A percentile compares a stretch with the other conserved stretches of the same genome.
These are phyloP conservation scores for Protostelium mycophagum DNA, from an alignment of 78 protist genomes.

Conservation along the genomic window DNA sequence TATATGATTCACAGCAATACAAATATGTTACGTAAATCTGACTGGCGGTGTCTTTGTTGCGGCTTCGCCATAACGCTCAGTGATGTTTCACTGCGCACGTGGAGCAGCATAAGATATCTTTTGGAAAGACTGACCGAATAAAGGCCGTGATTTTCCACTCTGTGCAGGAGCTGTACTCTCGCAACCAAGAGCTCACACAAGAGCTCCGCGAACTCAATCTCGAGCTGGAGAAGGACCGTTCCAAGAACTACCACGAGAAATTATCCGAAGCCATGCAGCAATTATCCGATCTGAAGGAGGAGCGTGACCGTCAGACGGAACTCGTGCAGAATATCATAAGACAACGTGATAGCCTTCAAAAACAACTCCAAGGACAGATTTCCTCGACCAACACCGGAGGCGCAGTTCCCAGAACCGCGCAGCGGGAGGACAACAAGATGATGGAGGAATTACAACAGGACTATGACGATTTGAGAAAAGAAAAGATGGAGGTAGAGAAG, in stretches of 20 bases:
- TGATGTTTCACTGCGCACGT: too few species aligned
- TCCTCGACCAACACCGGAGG: neutral
- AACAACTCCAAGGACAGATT: neutral
- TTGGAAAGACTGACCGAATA: too few species aligned
- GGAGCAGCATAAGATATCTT: too few species aligned
- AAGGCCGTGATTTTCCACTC: neutral
- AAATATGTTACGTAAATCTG: too few species aligned
- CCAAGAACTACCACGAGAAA: neutral
- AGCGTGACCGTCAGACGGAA: neutral
- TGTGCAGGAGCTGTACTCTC: neutral
- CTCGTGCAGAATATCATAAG: neutral
- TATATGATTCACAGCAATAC: too few species aligned
- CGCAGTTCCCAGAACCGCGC: neutral
- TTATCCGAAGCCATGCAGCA: neutral
- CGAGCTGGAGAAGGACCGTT: neutral
- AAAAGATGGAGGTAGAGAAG: neutral
- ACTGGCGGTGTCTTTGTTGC: too few species aligned
- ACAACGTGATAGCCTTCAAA: neutral
- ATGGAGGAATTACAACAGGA: neutral
- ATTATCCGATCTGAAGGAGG: neutral
- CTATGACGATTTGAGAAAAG: neutral
- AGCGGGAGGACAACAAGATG: neutral
- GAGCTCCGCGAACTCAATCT: neutral
- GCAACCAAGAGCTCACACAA: neutral
- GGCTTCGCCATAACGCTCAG: too few species aligned